A percentile compares a stretch with the other conserved stretches of the same genome.
phyloP scores from a whole-genome alignment of 2,329 filamentous ascomycete species.

The Grosmannia huntii region DNA sequence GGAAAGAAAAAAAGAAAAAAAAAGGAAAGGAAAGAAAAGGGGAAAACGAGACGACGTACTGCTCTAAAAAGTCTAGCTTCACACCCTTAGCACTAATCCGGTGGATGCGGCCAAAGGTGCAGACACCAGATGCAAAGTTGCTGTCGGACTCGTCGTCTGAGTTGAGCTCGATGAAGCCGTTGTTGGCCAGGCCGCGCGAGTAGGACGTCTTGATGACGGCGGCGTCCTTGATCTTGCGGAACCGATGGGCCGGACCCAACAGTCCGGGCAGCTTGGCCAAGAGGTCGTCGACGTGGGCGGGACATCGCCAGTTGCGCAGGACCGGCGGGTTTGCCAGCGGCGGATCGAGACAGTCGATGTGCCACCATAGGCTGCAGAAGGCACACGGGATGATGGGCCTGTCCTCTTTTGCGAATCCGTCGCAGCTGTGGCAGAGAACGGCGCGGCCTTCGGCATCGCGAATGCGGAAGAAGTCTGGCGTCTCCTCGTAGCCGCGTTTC shows the following conservation, averaged over 20 bases:
- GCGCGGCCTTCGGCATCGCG: conserved; percentile 60
- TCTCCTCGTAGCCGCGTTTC: conserved; percentile 44
- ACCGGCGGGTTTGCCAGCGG: conserved; percentile 69
- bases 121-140: conserved; percentile 33
- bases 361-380: conserved; percentile 71
- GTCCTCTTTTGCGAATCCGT: conserved; percentile 46
- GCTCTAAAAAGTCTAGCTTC: conserved; percentile 59
- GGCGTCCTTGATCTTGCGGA: conserved; percentile 45
- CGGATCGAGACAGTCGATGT: conserved; percentile 82
- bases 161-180: conserved; percentile 59
- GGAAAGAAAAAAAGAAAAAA: background rate
- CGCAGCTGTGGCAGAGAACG: conserved; percentile 68
- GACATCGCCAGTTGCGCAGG: conserved; percentile 74
- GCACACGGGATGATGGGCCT: conserved; percentile 79
- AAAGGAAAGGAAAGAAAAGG: background rate
- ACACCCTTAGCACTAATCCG: conserved; percentile 52
- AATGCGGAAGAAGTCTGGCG: conserved; percentile 53
- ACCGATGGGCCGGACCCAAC: conserved; percentile 47
- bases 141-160: conserved; percentile 39
- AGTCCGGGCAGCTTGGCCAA: conserved; percentile 43
- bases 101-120: conserved; percentile 52
- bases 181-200: conserved; percentile 54
- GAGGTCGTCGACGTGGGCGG: conserved; percentile 70
- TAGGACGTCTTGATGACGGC: conserved; percentile 38
- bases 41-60: conserved; percentile 29